A percentile compares a stretch with the other conserved stretches of the same genome.
phyloP scores from a whole-genome alignment of 805 yeast genomes.

The Kluyveromyces lactis region DNA sequence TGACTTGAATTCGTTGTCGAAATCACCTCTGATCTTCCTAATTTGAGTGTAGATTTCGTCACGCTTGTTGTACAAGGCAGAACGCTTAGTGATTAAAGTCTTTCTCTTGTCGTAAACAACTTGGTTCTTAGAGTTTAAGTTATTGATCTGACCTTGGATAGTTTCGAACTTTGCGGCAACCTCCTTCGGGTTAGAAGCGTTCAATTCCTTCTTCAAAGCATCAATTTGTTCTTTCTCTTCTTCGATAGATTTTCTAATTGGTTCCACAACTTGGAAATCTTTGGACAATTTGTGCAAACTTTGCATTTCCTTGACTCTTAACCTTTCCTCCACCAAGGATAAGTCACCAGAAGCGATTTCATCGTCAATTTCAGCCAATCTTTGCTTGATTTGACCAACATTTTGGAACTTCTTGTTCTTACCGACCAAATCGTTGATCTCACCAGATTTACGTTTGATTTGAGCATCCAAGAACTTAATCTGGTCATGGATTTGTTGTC shows the following conservation, averaged over 20 bases:
- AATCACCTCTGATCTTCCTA: slow-evolving; percentile 62
- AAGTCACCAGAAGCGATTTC: slow-evolving; percentile 70
- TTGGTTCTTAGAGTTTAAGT: slow-evolving; percentile 51
- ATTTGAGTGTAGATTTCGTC: slow-evolving; percentile 61
- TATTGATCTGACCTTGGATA: slow-evolving; percentile 62
- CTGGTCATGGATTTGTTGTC: slow-evolving; percentile 47
- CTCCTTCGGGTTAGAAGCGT: slow-evolving; percentile 50
- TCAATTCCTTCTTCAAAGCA: slow-evolving; percentile 61
- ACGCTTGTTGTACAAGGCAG: slow-evolving; percentile 55
- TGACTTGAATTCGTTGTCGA: slow-evolving; percentile 64
- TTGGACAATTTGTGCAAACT: slow-evolving; percentile 72
- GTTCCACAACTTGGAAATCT: slow-evolving; percentile 66
- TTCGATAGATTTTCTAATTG: slow-evolving; percentile 72
- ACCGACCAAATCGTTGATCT: slow-evolving; percentile 47
- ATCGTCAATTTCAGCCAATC: slow-evolving; percentile 58
- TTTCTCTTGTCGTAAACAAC: slow-evolving; percentile 58
- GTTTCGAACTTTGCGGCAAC: slow-evolving; percentile 60
- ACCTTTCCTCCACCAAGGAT: slow-evolving; percentile 86
- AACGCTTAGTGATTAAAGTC: slow-evolving; percentile 54
- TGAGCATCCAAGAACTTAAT: slow-evolving; percentile 61
- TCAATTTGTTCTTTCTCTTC: slow-evolving; percentile 67
- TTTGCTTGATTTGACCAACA: slow-evolving; percentile 60
- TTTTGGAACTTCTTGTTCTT: slow-evolving; percentile 53
- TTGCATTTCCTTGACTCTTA: slow-evolving; percentile 75
- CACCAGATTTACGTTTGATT: slow-evolving; percentile 67